Percentiles rank a stretch among this genome's conserved stretches.
phyloP scores from a whole-genome alignment of 352 stramenopile genomes.

The Globisporangium megalacanthum region DNA sequence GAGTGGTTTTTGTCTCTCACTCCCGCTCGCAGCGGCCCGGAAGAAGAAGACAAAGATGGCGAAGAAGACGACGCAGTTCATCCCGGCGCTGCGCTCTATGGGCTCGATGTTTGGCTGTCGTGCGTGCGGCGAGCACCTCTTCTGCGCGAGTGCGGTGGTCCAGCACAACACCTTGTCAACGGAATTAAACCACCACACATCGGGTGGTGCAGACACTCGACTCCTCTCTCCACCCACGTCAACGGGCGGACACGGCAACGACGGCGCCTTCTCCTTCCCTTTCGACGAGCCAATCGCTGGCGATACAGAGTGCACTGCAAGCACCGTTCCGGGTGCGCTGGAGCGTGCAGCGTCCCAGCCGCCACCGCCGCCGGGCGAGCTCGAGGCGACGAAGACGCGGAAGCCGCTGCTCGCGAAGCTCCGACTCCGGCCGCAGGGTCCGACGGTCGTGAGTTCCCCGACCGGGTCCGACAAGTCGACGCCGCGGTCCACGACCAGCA shows the following conservation, averaged over 20 bases:
- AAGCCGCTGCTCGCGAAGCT: slow-evolving; percentile 50
- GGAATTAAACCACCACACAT: not conserved
- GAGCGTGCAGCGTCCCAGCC: not conserved
- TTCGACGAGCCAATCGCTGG: not conserved
- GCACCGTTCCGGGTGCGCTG: not conserved
- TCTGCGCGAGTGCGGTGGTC: slow-evolving; percentile 59
- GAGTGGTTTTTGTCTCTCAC: slow-evolving; percentile 49
- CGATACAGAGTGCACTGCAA: not conserved
- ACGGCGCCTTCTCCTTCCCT: not conserved
- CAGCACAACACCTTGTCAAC: slow-evolving; percentile 13
- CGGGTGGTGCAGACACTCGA: not conserved
- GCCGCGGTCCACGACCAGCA: not conserved
- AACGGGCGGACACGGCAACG: not conserved
- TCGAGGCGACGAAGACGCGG: slow-evolving; percentile 18
- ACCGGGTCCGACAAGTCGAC: slow-evolving; percentile 11
- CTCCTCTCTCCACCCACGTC: not conserved
- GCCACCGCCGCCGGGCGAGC: not conserved
- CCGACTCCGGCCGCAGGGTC: slow-evolving; percentile 43
- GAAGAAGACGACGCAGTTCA: slow-evolving; percentile 33
- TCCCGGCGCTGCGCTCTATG: slow-evolving; percentile 70
- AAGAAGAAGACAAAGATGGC: slow-evolving; percentile 1
- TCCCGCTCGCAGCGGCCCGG: slow-evolving; percentile 16
- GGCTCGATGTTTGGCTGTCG: slow-evolving; percentile 62
- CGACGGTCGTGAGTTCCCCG: slow-evolving; percentile 11
- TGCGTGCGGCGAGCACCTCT: slow-evolving; percentile 48